These are phyloP conservation scores for Epicoccum nigrum DNA, from an alignment of 2,329 filamentous ascomycete species.

Conservation along the genomic window DNA sequence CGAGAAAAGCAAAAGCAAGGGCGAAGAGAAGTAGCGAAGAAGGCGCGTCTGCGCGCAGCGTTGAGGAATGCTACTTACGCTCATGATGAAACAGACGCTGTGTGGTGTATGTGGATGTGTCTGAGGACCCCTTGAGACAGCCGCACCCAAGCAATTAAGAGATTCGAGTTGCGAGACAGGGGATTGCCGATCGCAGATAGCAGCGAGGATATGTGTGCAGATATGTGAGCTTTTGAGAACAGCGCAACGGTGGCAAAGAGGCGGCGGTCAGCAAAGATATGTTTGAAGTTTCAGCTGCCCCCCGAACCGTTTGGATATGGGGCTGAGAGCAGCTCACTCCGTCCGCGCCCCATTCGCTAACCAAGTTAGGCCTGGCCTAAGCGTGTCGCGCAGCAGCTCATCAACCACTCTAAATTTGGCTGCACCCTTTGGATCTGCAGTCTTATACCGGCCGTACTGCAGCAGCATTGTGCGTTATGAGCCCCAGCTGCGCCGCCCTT, in stretches of 20 bases:
- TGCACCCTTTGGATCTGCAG: background rate
- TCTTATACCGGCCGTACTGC: conserved; percentile 4
- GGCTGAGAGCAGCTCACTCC: conserved; percentile 14
- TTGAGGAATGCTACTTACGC: conserved; percentile 39
- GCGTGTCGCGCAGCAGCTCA: conserved; percentile 6
- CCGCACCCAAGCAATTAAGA: conserved; percentile 18
- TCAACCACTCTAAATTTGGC: conserved; percentile 16
- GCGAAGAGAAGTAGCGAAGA: conserved; percentile 11
- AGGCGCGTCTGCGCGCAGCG: conserved; percentile 13
- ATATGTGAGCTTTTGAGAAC: conserved; percentile 1
- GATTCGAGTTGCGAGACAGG: conserved; percentile 12
- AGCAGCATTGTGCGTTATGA: background rate
- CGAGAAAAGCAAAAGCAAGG: conserved; percentile 14
- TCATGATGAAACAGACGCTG: conserved; percentile 48
- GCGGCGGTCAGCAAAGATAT: conserved; percentile 19
- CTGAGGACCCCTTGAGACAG: conserved; percentile 45
- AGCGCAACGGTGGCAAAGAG: conserved; percentile 3
- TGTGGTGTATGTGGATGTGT: conserved; percentile 40
- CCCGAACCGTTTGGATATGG: conserved; percentile 11
- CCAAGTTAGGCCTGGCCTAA: background rate
- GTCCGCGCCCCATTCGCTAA: conserved; percentile 8
- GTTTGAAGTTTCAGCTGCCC: conserved; percentile 17
- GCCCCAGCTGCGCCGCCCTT: background rate
- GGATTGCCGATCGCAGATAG: conserved; percentile 8
- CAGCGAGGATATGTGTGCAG: background rate